These are phyloP conservation scores for Apiospora sp. DNA, from an alignment of 2,329 filamentous ascomycete genomes.

Conservation along the genomic window DNA sequence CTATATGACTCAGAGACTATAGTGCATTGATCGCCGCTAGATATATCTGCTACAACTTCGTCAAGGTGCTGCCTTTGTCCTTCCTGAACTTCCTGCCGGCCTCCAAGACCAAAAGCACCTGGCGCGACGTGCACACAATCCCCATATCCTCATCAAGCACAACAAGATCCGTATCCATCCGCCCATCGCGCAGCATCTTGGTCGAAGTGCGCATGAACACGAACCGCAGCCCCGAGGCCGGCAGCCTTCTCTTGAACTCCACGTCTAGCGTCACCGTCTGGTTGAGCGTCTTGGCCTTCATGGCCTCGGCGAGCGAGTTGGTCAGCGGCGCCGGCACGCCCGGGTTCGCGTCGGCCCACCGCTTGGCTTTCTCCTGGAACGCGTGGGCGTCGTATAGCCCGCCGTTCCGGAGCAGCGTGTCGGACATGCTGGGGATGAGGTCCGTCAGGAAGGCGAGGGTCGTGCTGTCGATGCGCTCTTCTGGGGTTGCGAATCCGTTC, in stretches of 20 bases:
- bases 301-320: constrained; percentile 33
- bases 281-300: constrained; percentile 31
- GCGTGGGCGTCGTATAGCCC: constrained; percentile 13
- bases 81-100: not conserved
- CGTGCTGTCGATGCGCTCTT: constrained; percentile 35
- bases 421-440: not conserved
- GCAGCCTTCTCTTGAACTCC: constrained; percentile 38
- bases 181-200: not conserved
- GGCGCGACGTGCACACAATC: not conserved
- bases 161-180: not conserved
- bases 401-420: not conserved
- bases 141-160: not conserved
- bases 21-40: not conserved
- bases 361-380: constrained; percentile 36
- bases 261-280: constrained; percentile 37
- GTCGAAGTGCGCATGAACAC: constrained; percentile 34
- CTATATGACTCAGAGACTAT: too few relatives aligned
- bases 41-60: not conserved
- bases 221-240: constrained; percentile 34
- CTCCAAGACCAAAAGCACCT: not conserved
- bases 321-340: constrained; percentile 31
- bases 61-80: not conserved
- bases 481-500: constrained; percentile 31
- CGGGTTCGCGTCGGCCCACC: constrained; percentile 37
- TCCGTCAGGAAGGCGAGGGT: constrained; percentile 40